phyloP scores from a whole-genome alignment of 2,329 filamentous ascomycete species.

The Phialophora verrucosa region DNA sequence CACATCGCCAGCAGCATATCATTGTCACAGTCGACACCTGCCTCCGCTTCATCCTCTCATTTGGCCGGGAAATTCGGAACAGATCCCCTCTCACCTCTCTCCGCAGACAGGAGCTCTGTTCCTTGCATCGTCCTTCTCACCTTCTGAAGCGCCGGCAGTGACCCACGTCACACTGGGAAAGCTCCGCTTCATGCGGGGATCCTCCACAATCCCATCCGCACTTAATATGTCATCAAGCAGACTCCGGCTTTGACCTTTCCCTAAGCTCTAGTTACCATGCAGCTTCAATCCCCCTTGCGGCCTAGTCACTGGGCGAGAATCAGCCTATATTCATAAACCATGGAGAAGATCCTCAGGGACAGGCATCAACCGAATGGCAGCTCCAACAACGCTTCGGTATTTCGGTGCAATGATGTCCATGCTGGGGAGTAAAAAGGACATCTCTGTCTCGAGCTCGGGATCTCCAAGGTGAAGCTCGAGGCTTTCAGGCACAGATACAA shows the following conservation, averaged over 20 bases:
- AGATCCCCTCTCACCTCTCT: constrained; percentile 2
- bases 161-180: constrained; percentile 1
- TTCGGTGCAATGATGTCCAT: constrained; percentile 11
- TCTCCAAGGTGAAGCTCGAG: background rate
- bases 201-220: constrained; percentile 8
- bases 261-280: background rate
- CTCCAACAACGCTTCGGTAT: background rate
- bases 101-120: background rate
- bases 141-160: background rate
- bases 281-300: constrained; percentile 5
- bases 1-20: background rate
- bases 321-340: constrained; percentile 15
- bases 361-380: background rate
- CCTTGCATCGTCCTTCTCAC: constrained; percentile 15
- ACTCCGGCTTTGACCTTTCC: background rate
- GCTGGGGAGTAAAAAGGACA: background rate
- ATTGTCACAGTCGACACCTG: background rate
- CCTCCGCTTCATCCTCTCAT: background rate
- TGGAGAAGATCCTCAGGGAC: background rate
- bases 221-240: background rate
- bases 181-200: constrained; percentile 1
- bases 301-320: background rate
- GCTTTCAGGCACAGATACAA: background rate
- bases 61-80: background rate
- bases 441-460: background rate